phyloP scores from a whole-genome alignment of 2,329 filamentous ascomycete genomes.

The Clonostachys byssicola region DNA sequence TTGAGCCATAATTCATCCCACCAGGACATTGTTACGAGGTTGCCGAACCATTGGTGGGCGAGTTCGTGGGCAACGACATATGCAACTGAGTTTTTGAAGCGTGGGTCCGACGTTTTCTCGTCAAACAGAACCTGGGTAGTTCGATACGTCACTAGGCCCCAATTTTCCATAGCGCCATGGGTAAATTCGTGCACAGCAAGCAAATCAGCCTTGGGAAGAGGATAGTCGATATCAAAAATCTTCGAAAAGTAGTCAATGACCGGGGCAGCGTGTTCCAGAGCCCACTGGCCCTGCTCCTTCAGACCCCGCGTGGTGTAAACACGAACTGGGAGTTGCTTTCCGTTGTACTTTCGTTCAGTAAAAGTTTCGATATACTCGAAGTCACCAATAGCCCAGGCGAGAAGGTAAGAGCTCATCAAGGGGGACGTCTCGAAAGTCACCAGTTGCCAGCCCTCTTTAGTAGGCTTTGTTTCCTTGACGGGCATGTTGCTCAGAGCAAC shows the following conservation, averaged over 20 bases:
- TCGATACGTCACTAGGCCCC: conserved; percentile 93
- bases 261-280: conserved; percentile 85
- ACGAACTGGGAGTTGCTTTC: conserved; percentile 84
- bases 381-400: conserved; percentile 93
- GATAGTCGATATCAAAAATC: conserved; percentile 89
- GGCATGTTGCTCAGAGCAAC: conserved; percentile 96
- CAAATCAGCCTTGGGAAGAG: conserved; percentile 86
- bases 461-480: conserved; percentile 62
- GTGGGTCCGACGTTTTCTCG: conserved; percentile 82
- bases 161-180: conserved; percentile 88
- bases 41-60: conserved; percentile 94
- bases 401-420: conserved; percentile 86
- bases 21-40: conserved; percentile 96
- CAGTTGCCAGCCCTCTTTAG: conserved; percentile 61
- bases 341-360: conserved; percentile 86
- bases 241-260: conserved; percentile 97
- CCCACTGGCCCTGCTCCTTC: conserved; percentile 86
- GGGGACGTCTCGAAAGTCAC: conserved; percentile 82
- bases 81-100: conserved; percentile 89
- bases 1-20: conserved; percentile 93
- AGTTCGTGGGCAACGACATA: conserved; percentile 98
- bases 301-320: conserved; percentile 96
- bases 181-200: conserved; percentile 92
- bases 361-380: conserved; percentile 95
- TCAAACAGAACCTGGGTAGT: conserved; percentile 97